Percentiles rank a stretch among this genome's conserved stretches.
These are phyloP conservation scores for Suhomyces anneliseae DNA, from an alignment of 1,139 yeast species.

Conservation along the genomic window DNA sequence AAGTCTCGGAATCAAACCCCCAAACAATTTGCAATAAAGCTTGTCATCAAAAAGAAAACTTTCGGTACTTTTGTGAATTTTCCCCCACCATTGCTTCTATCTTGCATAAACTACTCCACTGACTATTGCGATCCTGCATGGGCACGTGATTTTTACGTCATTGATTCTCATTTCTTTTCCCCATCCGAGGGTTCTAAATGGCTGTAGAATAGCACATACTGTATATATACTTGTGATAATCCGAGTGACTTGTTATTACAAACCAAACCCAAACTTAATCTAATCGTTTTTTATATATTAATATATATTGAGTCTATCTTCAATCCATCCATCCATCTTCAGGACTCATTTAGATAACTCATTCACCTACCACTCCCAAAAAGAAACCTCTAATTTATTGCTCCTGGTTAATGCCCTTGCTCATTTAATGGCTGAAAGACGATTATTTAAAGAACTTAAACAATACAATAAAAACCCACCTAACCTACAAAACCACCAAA, in stretches of 20 bases:
- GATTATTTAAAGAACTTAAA: slow-evolving; percentile 24
- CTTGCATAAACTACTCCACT: no score
- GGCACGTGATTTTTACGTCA: slow-evolving; percentile 6
- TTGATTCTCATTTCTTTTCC: slow-evolving; percentile 1
- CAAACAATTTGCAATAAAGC: no score
- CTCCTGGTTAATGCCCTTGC: not conserved
- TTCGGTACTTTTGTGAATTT: no score
- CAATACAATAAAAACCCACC: slow-evolving; percentile 22
- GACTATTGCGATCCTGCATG: no score
- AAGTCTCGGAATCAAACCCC: no score
- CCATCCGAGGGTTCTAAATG: slow-evolving; percentile 4
- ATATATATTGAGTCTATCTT: no score
- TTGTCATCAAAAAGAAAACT: no score
- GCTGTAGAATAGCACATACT: not conserved
- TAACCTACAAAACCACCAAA: slow-evolving; percentile 32
- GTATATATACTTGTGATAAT: not conserved
- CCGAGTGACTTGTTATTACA: not conserved
- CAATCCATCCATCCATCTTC: no score
- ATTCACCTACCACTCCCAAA: not conserved
- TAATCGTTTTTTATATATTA: no score
- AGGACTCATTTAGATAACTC: not conserved
- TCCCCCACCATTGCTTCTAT: no score
- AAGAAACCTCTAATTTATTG: not conserved
- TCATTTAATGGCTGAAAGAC: slow-evolving; percentile 22
- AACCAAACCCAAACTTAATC: not conserved